Evolutionary conservation across 352 stramenopile species (phyloP).

Genomic region (Blastocystis sp.): DNA sequence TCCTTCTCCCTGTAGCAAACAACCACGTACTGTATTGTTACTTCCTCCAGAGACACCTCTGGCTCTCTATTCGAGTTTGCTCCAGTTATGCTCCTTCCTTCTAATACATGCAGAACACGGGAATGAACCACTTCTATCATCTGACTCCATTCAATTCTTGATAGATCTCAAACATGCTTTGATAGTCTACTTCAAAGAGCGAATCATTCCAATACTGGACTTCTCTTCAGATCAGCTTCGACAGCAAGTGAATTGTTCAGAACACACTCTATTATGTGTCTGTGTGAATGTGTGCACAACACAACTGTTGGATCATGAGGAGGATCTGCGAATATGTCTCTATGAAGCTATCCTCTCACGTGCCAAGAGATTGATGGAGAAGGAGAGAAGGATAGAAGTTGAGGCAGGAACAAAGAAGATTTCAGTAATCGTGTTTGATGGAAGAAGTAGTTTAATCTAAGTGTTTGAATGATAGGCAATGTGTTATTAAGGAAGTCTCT

Average conservation of each 20-base stretch:
- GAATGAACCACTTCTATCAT: neutral
- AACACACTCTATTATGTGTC: neutral
- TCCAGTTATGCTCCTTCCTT: neutral
- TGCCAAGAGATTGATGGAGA: neutral
- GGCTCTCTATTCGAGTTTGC: neutral
- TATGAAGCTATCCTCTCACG: neutral
- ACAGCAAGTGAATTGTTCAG: neutral
- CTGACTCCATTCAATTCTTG: neutral
- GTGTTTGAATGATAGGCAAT: neutral
- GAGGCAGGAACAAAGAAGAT: neutral
- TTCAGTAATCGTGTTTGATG: neutral
- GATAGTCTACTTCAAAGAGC: neutral
- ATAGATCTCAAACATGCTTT: neutral
- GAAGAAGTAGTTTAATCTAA: neutral
- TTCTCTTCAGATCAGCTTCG: too few species aligned
- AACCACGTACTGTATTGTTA: neutral
- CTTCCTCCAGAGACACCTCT: neutral
- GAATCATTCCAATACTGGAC: neutral
- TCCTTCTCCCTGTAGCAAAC: neutral
- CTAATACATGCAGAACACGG: neutral
- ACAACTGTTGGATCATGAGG: constrained; percentile 33
- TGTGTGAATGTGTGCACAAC: constrained; percentile 22
- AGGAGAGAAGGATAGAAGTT: neutral
- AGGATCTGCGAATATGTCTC: neutral
- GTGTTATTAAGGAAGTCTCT: too few species aligned